Evolutionary conservation across 2,329 filamentous ascomycete genomes (phyloP), one percentile per base, ranked within the genome.

Genomic region (Esteya vermicola): DNA sequence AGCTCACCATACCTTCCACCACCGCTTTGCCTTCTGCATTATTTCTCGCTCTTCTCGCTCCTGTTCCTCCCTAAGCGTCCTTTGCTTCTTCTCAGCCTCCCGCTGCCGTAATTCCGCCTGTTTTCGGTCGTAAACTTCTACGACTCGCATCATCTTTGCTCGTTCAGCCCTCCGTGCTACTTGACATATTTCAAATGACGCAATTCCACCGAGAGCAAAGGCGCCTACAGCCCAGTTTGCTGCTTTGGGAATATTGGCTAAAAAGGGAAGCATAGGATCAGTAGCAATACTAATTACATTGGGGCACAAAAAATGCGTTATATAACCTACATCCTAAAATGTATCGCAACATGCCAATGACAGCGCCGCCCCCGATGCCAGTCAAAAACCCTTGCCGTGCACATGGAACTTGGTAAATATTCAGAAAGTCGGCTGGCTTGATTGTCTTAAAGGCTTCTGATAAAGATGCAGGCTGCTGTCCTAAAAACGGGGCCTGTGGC

Each of bases 151-250:
- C 78, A 98, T 89, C 46, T 85, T 81, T 45, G 78, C 75, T 51
- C 79, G 74, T 60, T 96, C 89, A 45, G 80, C 69, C 36, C 73
- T 67, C 43, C 86, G 70, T 45, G 73, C 71, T 49, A 78, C 78
- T 53, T 86, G 78, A 61, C 89, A 96, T 53, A 81, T 85, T 60
- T 95, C 85, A 60, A 86, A 91, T 38, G 80, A 79, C 23, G 70
- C 68, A 35, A 81, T 65, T n/a, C 81, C 78, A 7, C 72, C 72
- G 18, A 81, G 55, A 20, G 79, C 66, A 56, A 91, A 93, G 27
- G 75, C 68, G 7, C 78, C 83, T 6, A 91, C 85, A 0, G 85
- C 86, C 82, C 84, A 93, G 53, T 93, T 93, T 27, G 81, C 78
- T 1, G 83, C 75, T 51, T 72, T 75, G 41, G 70, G 71, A 45